Evolutionary conservation across 2,329 filamentous ascomycete species (phyloP), one percentile per base, ranked within the genome.

Genomic region (Fusarium annulatum): DNA sequence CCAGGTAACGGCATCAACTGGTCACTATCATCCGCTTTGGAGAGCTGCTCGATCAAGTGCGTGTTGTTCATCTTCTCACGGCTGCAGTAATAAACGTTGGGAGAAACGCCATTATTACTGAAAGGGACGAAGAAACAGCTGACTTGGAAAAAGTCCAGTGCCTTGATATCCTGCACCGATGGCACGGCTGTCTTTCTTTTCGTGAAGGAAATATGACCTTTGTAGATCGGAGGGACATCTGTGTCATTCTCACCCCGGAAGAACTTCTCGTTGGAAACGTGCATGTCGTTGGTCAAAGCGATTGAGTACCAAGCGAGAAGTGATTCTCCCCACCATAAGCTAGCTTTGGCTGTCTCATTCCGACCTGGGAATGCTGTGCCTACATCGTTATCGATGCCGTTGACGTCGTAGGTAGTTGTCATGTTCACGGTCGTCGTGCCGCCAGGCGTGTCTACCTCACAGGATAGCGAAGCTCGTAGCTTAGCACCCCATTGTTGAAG

Each of bases 271-370:
- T 30, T 61, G 3, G 51, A 9, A 1, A 58, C 15, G 9, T 58
- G 51, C 41, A 62, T 58, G 12, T 62, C 59, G 8, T 62, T 62
- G 0, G 59, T 62, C 33, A 62, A 9, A 10, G 59, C 51, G 2
- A 57, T 39, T 1, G 51, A 62, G 8, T 62, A 39, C 41, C 41
- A 62, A 1, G 41, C 21, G 0, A 62, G 60, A 6, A 62, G 33
- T 5, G 60, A 58, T 4, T 62, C 60, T 39, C 60, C 51, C 60
- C 60, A 46, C 60, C 60, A 62, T 0, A 62, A 1, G 2, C 41
- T 58, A 0, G 51, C 51, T 1, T 62, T 62, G 2, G 18, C 26
- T 3, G 51, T 46, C 0, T 16, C 16, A 12, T 62, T 62, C 1
- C 51, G 60, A 6, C 60, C 51, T 5, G 60, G 21, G 9, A 62